These are phyloP conservation scores for Ceratocystis variospora DNA, from an alignment of 2,329 filamentous ascomycete genomes.

Conservation along the genomic window DNA sequence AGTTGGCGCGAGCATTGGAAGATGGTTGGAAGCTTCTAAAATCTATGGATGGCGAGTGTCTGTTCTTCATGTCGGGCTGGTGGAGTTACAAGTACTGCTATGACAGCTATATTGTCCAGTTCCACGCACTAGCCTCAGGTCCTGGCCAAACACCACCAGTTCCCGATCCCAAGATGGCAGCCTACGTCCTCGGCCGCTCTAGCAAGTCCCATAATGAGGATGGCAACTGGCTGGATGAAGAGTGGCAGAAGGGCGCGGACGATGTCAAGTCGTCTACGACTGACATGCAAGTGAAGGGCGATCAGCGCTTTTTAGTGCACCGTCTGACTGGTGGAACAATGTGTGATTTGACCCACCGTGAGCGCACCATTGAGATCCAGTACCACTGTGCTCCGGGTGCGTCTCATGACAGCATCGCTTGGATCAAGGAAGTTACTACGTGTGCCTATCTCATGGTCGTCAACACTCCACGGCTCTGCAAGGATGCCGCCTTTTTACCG, in stretches of 20 bases:
- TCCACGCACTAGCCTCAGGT: conserved; percentile 61
- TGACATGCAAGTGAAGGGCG: conserved; percentile 67
- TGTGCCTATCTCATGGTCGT: conserved; percentile 90
- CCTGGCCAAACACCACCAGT: conserved; percentile 59
- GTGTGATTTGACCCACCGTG: conserved; percentile 72
- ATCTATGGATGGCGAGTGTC: conserved; percentile 63
- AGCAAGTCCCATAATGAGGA: conserved; percentile 22
- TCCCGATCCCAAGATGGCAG: conserved; percentile 60
- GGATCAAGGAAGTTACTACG: conserved; percentile 86
- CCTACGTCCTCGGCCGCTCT: conserved; percentile 57
- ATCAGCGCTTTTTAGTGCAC: conserved; percentile 77
- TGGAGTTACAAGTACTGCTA: conserved; percentile 97
- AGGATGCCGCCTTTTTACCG: conserved; percentile 73
- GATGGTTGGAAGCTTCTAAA: conserved; percentile 69
- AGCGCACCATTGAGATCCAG: conserved; percentile 73
- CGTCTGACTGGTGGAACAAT: conserved; percentile 63
- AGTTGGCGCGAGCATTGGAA: conserved; percentile 61
- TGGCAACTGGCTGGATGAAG: conserved; percentile 22
- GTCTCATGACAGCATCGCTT: conserved; percentile 62
- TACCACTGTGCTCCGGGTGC: conserved; percentile 65
- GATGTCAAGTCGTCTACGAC: conserved; percentile 17
- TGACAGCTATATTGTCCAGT: conserved; percentile 74
- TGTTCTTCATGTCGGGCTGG: conserved; percentile 76
- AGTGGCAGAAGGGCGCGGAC: conserved; percentile 23
- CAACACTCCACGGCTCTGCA: conserved; percentile 75